Conservation (phyloP, 495 filamentous ascomycete genomes). For the Aspergillus nidulans region DNA sequence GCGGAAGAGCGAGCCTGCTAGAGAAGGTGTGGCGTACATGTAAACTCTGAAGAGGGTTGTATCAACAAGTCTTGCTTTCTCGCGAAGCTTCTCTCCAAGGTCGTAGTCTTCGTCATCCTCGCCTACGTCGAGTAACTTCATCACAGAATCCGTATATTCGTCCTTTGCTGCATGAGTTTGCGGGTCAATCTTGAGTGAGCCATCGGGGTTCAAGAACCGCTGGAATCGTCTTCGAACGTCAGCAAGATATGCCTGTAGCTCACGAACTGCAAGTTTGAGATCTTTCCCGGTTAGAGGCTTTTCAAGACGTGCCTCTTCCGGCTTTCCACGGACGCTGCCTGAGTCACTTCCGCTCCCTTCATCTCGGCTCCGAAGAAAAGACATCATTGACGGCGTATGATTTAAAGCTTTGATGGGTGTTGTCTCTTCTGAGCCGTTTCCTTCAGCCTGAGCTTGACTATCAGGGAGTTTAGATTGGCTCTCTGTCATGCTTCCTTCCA, state of each 20-base stretch:
- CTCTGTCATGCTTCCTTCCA: slow-evolving; percentile 32
- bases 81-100: slow-evolving; percentile 63
- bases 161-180: slow-evolving; percentile 49
- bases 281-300: slow-evolving; percentile 68
- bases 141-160: slow-evolving; percentile 42
- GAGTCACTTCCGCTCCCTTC: slow-evolving; percentile 45
- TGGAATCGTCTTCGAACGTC: slow-evolving; percentile 79
- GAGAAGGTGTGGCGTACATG: slow-evolving; percentile 80
- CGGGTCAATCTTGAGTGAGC: slow-evolving; percentile 59
- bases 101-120: slow-evolving; percentile 49
- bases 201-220: slow-evolving; percentile 71
- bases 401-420: slow-evolving; percentile 17
- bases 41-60: slow-evolving; percentile 90
- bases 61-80: slow-evolving; percentile 79
- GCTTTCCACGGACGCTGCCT: slow-evolving; percentile 41
- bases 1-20: slow-evolving; percentile 87
- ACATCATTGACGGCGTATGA: slow-evolving; percentile 57
- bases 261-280: slow-evolving; percentile 70
- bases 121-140: slow-evolving; percentile 43
- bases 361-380: slow-evolving; percentile 41
- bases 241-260: slow-evolving; percentile 79
- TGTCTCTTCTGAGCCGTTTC: slow-evolving; percentile 19
- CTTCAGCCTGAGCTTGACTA: slow-evolving; percentile 26
- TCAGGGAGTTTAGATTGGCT: slow-evolving; percentile 21
- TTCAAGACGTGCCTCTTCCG: slow-evolving; percentile 15